Percentiles rank a stretch among this genome's conserved stretches.
Conservation (phyloP, 257 asterid genomes). For the Nicotiana sylvestris region DNA sequence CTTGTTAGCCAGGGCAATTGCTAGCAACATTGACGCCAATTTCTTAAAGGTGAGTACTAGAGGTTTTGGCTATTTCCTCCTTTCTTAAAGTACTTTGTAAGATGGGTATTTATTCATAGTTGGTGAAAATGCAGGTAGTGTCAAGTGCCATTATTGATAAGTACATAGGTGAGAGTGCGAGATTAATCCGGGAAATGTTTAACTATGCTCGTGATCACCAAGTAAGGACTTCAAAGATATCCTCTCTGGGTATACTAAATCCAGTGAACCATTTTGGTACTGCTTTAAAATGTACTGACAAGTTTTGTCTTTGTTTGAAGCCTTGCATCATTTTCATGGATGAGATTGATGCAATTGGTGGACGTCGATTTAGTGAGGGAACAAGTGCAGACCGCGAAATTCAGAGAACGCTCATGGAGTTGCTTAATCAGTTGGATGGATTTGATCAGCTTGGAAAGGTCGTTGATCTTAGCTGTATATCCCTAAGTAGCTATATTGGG, state of each 20-base stretch:
- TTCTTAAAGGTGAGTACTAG: conserved; percentile 61
- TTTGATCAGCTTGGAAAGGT: conserved; percentile 98
- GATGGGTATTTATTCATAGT: not conserved
- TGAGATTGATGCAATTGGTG: conserved; percentile 97
- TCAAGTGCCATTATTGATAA: conserved; percentile 95
- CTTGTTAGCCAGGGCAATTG: conserved; percentile 92
- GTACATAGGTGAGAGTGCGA: conserved; percentile 92
- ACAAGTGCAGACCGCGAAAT: conserved; percentile 99
- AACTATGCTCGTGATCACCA: conserved; percentile 97
- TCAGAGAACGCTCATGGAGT: conserved; percentile 94
- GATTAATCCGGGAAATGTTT: conserved; percentile 86
- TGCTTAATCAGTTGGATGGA: conserved; percentile 93
- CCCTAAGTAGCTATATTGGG: not conserved
- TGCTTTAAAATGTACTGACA: not conserved
- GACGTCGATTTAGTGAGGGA: conserved; percentile 95
- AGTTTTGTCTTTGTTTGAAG: conserved; percentile 29
- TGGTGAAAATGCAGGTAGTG: conserved; percentile 54
- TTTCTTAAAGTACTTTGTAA: not conserved
- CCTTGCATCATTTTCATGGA: conserved; percentile 99
- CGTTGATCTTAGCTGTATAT: not conserved
- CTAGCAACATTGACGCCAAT: conserved; percentile 93
- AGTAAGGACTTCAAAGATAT: conserved; percentile 35
- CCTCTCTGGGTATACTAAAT: not conserved
- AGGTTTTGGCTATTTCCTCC: conserved; percentile 2
- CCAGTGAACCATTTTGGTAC: not conserved